Base-by-base conservation (phyloP, 2,329 filamentous ascomycete genomes). In the Dactylellina haptotyla region DNA sequence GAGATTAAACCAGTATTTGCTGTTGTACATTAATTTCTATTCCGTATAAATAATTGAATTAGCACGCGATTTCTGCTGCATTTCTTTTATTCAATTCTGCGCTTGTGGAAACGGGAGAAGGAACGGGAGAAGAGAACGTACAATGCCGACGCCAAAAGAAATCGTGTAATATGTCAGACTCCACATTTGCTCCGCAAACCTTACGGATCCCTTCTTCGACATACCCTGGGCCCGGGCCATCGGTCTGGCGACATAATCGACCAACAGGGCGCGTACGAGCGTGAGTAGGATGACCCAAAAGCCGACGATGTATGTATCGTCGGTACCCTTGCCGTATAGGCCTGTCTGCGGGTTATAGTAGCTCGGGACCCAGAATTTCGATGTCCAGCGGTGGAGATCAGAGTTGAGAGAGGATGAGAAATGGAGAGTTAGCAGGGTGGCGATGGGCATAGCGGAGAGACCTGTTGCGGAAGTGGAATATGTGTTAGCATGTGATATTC, bases 171-270 rank as follows among this genome's bases (percentile, higher is more conserved):
- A 98, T 46, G 95, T 81, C 65, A 96, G 83, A 79, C 97, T 84
- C 92, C 94, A 98, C 50, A 89, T 92, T 83, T 99, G 95, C 83
- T 99, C 95, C 75, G 92, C 92, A 82, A 98, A 96, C 69, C 95
- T 87, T 53, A 91, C 87, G 71, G 90, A 83, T 50, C 88, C 87
- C 83, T 97, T 97, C 79, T 84, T 85, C 79, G 89, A 91, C 77
- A 86, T 85, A 34, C 94, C 94, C 75, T 86, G 85, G 51, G 84
- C 83, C 75, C 87, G 88, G 45, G 90, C 93, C 64, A 96, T 82
- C 4, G 94, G 95, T 18, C 88, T 87, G 57, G 98, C 85, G 10
- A 96, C 78, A 82, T 96, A 95, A 80, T 97, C 93, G 87, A 98
- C 96, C 65, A 87, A 84, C 58, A 87, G 88, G 39, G 92, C 93